Evolutionary conservation across 2,329 filamentous ascomycete genomes (phyloP).

Genomic region (Aureobasidium sp.): DNA sequence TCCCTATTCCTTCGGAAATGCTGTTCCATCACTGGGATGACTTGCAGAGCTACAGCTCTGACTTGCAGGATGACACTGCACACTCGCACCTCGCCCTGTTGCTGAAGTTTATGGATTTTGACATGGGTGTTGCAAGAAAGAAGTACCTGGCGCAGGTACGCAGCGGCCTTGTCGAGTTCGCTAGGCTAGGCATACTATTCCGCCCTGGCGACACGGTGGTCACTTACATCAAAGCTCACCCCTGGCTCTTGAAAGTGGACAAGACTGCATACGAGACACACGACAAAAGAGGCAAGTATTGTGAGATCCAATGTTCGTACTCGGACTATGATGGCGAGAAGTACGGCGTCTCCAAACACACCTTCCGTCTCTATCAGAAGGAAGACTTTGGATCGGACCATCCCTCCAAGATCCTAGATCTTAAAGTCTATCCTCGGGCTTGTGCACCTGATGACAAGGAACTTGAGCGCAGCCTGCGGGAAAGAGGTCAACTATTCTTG

Average conservation of each 20-base stretch:
- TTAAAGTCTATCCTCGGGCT: neutral
- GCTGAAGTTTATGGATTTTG: neutral
- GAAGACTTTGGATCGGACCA: constrained; percentile 2
- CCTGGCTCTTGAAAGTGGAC: neutral
- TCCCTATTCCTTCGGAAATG: neutral
- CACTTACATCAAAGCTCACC: constrained; percentile 1
- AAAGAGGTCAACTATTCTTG: neutral
- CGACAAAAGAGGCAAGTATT: neutral
- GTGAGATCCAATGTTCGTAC: neutral
- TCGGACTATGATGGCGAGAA: constrained; percentile 2
- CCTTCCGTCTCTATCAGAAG: neutral
- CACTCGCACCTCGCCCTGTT: neutral
- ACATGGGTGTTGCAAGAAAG: neutral
- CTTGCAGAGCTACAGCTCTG: neutral
- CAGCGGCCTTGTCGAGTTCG: neutral
- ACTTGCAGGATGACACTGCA: neutral
- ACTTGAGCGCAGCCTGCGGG: neutral
- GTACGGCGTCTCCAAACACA: neutral
- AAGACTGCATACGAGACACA: neutral
- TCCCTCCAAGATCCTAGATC: neutral
- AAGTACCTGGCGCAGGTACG: neutral
- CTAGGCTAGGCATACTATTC: neutral
- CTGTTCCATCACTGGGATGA: constrained; percentile 2
- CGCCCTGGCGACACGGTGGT: neutral
- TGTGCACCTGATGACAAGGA: neutral